phyloP scores from a whole-genome alignment of 495 filamentous ascomycete genomes.

The Talaromyces nanjingensis region DNA sequence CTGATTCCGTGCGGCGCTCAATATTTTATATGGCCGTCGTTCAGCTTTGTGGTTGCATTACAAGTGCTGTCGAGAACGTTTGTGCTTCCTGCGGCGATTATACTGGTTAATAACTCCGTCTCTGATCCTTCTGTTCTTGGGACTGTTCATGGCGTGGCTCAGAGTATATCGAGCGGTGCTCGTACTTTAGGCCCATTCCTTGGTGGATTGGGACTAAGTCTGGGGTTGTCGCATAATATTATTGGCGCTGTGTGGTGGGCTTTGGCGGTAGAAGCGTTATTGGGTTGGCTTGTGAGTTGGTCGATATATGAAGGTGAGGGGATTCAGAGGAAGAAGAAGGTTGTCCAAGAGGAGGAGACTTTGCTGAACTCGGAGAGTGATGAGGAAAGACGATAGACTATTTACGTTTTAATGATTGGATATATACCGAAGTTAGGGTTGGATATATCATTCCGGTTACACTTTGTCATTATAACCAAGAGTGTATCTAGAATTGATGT shows the following conservation, averaged over 20 bases:
- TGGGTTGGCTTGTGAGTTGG: constrained; percentile 45
- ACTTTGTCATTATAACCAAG: neutral
- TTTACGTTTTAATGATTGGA: neutral
- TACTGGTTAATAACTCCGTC: constrained; percentile 64
- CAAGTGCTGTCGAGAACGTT: constrained; percentile 71
- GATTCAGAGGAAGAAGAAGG: constrained; percentile 25
- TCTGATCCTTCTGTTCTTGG: constrained; percentile 55
- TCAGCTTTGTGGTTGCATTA: constrained; percentile 53
- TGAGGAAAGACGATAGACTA: neutral
- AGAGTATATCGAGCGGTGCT: constrained; percentile 52
- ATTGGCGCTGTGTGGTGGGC: constrained; percentile 69
- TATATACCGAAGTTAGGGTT: neutral
- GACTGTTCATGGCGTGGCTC: constrained; percentile 63
- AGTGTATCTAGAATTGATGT: neutral
- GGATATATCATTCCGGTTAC: neutral
- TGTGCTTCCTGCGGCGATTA: constrained; percentile 58
- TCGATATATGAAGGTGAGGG: constrained; percentile 48
- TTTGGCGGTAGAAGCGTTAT: constrained; percentile 42
- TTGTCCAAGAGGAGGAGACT: neutral
- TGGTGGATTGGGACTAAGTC: constrained; percentile 57
- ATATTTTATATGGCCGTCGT: constrained; percentile 46
- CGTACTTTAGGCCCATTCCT: constrained; percentile 60
- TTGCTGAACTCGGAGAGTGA: neutral
- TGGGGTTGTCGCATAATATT: constrained; percentile 56
- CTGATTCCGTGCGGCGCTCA: constrained; percentile 39